Evolutionary conservation across 495 filamentous ascomycete genomes (phyloP), one percentile per base, ranked within the genome.

Genomic region (Cudoniella acicularis): DNA sequence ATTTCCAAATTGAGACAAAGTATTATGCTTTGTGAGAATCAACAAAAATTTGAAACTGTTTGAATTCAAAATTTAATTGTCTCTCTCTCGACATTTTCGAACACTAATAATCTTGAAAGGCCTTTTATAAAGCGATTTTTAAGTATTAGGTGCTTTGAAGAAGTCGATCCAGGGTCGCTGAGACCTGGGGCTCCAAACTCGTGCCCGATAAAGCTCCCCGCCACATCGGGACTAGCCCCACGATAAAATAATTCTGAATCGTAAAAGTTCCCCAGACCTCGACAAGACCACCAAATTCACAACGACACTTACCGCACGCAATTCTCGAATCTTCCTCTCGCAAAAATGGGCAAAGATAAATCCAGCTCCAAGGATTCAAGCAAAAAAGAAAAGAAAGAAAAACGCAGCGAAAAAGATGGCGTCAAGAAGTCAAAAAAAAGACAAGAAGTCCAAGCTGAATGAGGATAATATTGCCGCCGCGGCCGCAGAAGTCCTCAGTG

Each of bases 381-480:
- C 60, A 89, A 87, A 77, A 87, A 87, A 77, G 83, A 87, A 78
- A 91, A 90, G 81, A 88, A 91, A 77, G 86, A 89, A 75, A 89
- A 89, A 77, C 85, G 84, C 60, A 76, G 85, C 68, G 87, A 90
- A 61, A 87, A 80, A 66, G 85, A 90, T 69, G 90, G 88, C 56
- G 85, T 91, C 56, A 75, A 80, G 71, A 89, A 89, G 77, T 56
- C 69, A 47, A 84, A 86, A 70, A n/a, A 87, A 87, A 69, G 85
- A 87, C n/a, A 88, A 87, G 76, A 87, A 88, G 68, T 82, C 85
- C 21, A 85, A 83, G 77, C 75, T 76, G 58, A 81, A 76, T 73
- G 79, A 80, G 53, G 79, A 84, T 69, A 77, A 79, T 64, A 70
- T 80, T 52, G 77, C 79, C 40, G 76, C 78, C 17, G 72, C 81